Percentiles rank a stretch among this genome's conserved stretches.
Conservation (phyloP, 768 basidiomycete genomes). For the Boletus rex-veris region DNA sequence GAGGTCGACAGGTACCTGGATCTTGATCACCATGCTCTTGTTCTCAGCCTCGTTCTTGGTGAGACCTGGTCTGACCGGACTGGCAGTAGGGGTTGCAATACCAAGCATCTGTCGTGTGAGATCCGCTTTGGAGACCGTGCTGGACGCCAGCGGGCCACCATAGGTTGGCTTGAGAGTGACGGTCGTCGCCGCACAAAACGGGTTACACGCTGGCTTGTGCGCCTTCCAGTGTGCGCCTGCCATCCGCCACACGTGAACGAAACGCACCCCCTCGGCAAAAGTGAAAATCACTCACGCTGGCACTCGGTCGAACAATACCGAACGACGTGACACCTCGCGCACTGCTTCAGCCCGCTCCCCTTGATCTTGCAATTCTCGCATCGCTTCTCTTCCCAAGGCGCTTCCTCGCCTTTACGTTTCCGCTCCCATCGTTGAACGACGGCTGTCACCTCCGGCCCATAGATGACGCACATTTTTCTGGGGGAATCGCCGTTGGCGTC, state of each 20-base stretch:
- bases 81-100: slow-evolving; percentile 23
- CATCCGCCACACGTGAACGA: not conserved
- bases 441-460: slow-evolving; percentile 45
- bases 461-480: slow-evolving; percentile 26
- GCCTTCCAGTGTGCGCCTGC: slow-evolving; percentile 45
- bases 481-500: slow-evolving; percentile 41
- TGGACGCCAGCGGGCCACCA: slow-evolving; percentile 3
- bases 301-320: slow-evolving; percentile 55
- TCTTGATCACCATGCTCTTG: slow-evolving; percentile 51
- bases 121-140: slow-evolving; percentile 27
- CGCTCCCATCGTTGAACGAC: slow-evolving; percentile 44
- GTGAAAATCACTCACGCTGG: slow-evolving; percentile 41
- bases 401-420: slow-evolving; percentile 42
- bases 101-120: slow-evolving; percentile 31
- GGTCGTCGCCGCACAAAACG: slow-evolving; percentile 42
- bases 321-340: slow-evolving; percentile 42
- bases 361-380: slow-evolving; percentile 40
- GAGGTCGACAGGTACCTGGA: slow-evolving; percentile 42
- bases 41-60: slow-evolving; percentile 22
- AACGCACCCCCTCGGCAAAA: no score
- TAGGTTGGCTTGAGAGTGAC: slow-evolving; percentile 49
- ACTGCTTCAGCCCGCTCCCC: slow-evolving; percentile 37
- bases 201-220: slow-evolving; percentile 46
- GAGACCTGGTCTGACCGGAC: slow-evolving; percentile 14
- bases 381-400: slow-evolving; percentile 39